Percentiles rank a stretch among this genome's conserved stretches.
phyloP scores from a whole-genome alignment of 2,329 filamentous ascomycete genomes.

The Keithomyces neogunnii region DNA sequence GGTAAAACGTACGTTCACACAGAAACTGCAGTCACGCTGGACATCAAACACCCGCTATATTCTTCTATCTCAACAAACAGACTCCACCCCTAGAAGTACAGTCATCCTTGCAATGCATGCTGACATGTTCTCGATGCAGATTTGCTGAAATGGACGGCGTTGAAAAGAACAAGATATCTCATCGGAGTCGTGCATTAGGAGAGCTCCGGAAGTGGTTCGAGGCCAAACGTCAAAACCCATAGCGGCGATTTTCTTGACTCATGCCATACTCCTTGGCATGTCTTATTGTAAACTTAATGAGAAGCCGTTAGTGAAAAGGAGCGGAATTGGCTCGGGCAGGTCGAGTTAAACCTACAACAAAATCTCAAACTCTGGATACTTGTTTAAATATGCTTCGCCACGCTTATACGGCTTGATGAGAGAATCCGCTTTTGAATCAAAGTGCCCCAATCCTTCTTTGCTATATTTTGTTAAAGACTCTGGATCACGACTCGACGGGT shows the following conservation, averaged over 20 bases:
- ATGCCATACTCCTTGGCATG: too few relatives aligned
- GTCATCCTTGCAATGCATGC: neutral
- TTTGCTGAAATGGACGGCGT: slow-evolving; percentile 90
- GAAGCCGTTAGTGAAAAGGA: neutral
- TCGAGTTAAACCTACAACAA: slow-evolving; percentile 48
- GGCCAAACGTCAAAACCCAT: neutral
- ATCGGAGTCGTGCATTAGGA: slow-evolving; percentile 76
- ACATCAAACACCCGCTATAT: neutral
- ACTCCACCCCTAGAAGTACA: neutral
- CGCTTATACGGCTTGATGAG: slow-evolving; percentile 68
- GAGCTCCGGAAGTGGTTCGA: slow-evolving; percentile 77
- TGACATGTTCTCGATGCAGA: slow-evolving; percentile 25
- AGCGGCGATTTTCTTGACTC: neutral
- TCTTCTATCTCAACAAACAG: too few relatives aligned
- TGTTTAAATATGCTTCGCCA: slow-evolving; percentile 56
- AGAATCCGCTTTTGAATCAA: slow-evolving; percentile 26
- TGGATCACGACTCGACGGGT: slow-evolving; percentile 72
- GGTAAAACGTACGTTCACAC: slow-evolving; percentile 59
- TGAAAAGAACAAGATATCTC: slow-evolving; percentile 87
- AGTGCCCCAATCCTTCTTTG: slow-evolving; percentile 35
- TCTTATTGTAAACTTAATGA: neutral
- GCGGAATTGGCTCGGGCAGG: neutral
- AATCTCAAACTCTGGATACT: slow-evolving; percentile 71
- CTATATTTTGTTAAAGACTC: slow-evolving; percentile 52
- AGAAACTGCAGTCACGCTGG: neutral